phyloP scores from a whole-genome alignment of 257 asterid species.

The Lantana camara region DNA sequence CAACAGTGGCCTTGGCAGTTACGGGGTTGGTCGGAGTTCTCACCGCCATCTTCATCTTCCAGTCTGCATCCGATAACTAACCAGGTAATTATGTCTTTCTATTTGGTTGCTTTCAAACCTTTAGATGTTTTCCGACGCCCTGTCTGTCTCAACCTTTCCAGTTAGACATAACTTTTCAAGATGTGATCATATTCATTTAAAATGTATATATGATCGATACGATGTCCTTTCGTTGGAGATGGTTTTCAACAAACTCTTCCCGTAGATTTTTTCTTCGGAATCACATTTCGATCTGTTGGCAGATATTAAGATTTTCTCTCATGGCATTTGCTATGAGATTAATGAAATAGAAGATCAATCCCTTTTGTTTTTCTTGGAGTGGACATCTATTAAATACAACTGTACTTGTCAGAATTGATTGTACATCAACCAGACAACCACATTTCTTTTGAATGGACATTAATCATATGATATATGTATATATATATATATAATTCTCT shows the following conservation, averaged over 20 bases:
- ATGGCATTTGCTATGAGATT: too few relatives aligned
- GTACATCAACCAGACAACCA: too few relatives aligned
- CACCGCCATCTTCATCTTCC: constrained; percentile 71
- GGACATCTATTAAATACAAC: too few relatives aligned
- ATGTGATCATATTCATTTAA: constrained; percentile 11
- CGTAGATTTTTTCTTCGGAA: not conserved
- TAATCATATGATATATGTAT: too few relatives aligned
- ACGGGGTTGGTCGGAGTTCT: constrained; percentile 65
- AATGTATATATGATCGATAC: constrained; percentile 22
- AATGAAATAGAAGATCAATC: too few relatives aligned
- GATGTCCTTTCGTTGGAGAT: not conserved
- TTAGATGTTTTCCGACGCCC: not conserved
- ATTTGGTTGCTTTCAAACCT: not conserved
- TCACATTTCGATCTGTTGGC: not conserved
- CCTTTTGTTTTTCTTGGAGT: too few relatives aligned
- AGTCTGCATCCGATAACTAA: constrained; percentile 65
- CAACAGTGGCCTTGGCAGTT: constrained; percentile 45
- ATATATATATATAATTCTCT: too few relatives aligned
- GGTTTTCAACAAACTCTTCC: not conserved
- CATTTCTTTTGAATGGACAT: too few relatives aligned
- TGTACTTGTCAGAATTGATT: too few relatives aligned
- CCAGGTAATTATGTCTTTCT: constrained; percentile 4
- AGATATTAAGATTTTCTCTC: not conserved
- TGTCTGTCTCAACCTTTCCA: constrained; percentile 1
- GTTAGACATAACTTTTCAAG: not conserved